A percentile compares a stretch with the other conserved stretches of the same genome.
phyloP scores from a whole-genome alignment of 768 basidiomycete species.

The Mycena venus region DNA sequence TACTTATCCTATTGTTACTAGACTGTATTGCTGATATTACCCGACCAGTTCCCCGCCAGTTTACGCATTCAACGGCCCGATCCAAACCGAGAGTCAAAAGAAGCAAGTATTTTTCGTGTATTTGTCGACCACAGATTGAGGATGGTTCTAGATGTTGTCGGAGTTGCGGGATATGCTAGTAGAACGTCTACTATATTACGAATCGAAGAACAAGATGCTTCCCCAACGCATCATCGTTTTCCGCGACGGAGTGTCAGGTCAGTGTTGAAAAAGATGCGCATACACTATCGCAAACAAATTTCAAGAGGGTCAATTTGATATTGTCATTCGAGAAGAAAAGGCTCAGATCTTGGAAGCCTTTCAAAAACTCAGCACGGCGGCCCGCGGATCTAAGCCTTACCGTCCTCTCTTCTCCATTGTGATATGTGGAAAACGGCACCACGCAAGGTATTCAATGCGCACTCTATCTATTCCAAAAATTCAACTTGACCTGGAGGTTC shows the following conservation, averaged over 20 bases:
- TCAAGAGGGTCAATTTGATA: constrained; percentile 78
- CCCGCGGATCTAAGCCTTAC: constrained; percentile 59
- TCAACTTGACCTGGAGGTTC: constrained; percentile 55
- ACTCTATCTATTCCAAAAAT: neutral
- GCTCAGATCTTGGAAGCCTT: constrained; percentile 74
- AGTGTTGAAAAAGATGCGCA: constrained; percentile 25
- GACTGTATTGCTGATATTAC: neutral
- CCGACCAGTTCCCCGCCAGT: constrained; percentile 76
- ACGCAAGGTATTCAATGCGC: constrained; percentile 58
- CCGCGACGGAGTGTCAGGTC: constrained; percentile 88
- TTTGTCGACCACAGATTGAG: neutral
- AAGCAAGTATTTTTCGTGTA: constrained; percentile 36
- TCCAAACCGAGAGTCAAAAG: constrained; percentile 41
- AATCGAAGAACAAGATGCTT: constrained; percentile 66
- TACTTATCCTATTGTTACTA: neutral
- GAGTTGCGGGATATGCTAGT: constrained; percentile 76
- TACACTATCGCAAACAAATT: neutral
- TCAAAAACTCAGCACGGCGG: constrained; percentile 59
- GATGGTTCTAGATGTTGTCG: constrained; percentile 73
- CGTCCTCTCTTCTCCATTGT: constrained; percentile 76
- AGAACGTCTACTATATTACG: constrained; percentile 74
- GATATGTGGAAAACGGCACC: constrained; percentile 86
- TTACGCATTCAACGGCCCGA: constrained; percentile 69
- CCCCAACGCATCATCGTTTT: constrained; percentile 81
- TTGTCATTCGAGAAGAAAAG: constrained; percentile 71